Percentiles rank a stretch among this genome's conserved stretches.
These are phyloP conservation scores for Inonotus hispidus DNA, from an alignment of 1,284 basidiomycete genomes.

Conservation along the genomic window DNA sequence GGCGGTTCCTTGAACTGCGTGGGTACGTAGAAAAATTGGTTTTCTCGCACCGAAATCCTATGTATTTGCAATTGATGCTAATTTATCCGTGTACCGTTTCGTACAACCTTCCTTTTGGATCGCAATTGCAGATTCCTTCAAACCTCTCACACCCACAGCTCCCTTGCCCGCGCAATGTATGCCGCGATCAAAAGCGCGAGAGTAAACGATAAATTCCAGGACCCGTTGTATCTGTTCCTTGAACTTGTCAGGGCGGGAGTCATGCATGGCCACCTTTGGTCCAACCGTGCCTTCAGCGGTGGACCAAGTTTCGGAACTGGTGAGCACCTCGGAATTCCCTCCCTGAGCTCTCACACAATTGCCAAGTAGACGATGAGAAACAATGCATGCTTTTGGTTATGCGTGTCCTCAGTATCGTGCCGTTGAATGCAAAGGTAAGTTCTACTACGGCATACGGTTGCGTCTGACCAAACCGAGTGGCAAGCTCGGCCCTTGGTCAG, in stretches of 20 bases:
- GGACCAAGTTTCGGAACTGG: conserved; percentile 92
- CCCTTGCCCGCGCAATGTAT: conserved; percentile 87
- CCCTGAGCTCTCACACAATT: conserved; percentile 10
- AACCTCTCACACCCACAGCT: conserved; percentile 85
- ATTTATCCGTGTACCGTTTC: conserved; percentile 20
- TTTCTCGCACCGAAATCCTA: conserved; percentile 6
- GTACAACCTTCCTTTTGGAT: neutral
- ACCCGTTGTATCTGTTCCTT: conserved; percentile 88
- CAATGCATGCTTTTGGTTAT: conserved; percentile 92
- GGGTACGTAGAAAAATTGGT: conserved; percentile 49
- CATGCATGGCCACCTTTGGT: conserved; percentile 91
- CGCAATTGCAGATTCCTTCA: conserved; percentile 64
- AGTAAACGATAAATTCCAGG: conserved; percentile 98
- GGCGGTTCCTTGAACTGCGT: conserved; percentile 94
- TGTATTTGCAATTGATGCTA: conserved; percentile 8
- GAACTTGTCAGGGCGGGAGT: conserved; percentile 93
- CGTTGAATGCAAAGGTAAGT: conserved; percentile 85
- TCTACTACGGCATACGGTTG: neutral
- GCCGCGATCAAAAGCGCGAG: conserved; percentile 71
- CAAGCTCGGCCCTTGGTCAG: neutral
- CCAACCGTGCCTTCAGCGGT: conserved; percentile 83
- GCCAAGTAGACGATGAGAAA: conserved; percentile 74
- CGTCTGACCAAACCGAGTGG: neutral
- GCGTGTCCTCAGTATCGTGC: conserved; percentile 91
- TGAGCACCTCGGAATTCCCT: conserved; percentile 29